Base-by-base conservation (phyloP, 305 asterid genomes). In the Plantago coronopus region DNA sequence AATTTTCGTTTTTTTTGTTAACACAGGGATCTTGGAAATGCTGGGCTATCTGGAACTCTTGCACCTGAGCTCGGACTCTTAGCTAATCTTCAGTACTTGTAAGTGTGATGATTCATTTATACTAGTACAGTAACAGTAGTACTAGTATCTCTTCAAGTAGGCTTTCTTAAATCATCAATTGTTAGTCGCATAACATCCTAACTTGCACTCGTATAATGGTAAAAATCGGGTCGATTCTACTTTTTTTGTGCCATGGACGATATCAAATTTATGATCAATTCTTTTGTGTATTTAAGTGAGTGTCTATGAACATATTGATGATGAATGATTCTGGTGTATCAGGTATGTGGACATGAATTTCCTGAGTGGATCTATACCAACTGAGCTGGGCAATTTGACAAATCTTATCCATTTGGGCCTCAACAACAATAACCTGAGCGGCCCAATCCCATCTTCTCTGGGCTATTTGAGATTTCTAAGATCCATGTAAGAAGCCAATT, bases 21-120 rank as follows among this genome's bases (percentile, higher is more conserved):
- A 20, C n/a, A 58, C 54, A 80, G 88, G 76, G 85, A 77, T 42
- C 77, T 82, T 54, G 81, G 78, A 0, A 21, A 46, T 8, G 81
- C 85, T 13, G 61, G 58, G n/a, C 68, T 82, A 17, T 49, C 83
- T 0, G 88, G 85, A 34, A 14, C 59, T 3, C 73, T 82, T 63
- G 65, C 68, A 19, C 84, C 84, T 29, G 59, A 76, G 61, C 61
- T 83, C 16, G 89, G 74, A 66, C 10, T 23, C 5, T 60, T 83
- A 64, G 4, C 37, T 42, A 65, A 73, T 71, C 89, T 83, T 57
- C 86, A 77, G 51, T 78, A 77, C 37, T 34, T 80, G 86, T 82
- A 72, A 77, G 86, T 63, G 5, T 34, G 16, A 59, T 37, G 19
- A 9, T 23, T 0, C 15, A 16, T 38, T 11, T 19, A 3, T 31